phyloP scores from a whole-genome alignment of 495 filamentous ascomycete genomes.

The Hypoxylon cercidicola region DNA sequence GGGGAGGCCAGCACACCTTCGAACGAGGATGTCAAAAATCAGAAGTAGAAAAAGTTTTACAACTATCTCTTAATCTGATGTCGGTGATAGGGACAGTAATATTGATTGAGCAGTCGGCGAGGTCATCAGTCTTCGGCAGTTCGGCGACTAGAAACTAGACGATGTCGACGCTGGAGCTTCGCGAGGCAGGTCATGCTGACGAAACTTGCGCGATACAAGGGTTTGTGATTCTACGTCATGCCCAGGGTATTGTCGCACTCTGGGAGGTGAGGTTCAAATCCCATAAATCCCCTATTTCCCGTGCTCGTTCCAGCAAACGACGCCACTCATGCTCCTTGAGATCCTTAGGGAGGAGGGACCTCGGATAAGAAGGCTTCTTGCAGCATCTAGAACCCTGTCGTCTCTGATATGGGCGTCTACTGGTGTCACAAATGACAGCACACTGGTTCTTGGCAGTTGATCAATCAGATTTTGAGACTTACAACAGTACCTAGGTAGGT shows the following conservation, averaged over 20 bases:
- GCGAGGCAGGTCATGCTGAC: conserved; percentile 40
- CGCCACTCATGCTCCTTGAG: conserved; percentile 5
- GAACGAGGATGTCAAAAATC: conserved; percentile 8
- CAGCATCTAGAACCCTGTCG: conserved; percentile 13
- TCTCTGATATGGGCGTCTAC: conserved; percentile 1
- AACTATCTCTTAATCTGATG: conserved; percentile 7
- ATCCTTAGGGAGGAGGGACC: conserved; percentile 19
- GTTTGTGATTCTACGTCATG: conserved; percentile 35
- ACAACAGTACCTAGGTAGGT: too few species aligned
- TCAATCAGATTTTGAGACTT: conserved; percentile 19
- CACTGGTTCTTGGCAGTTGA: conserved; percentile 27
- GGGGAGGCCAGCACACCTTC: conserved; percentile 20
- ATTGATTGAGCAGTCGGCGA: conserved; percentile 39
- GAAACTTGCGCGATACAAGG: conserved; percentile 31
- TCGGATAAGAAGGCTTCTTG: conserved; percentile 5
- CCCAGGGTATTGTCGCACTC: conserved; percentile 26
- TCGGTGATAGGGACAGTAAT: conserved; percentile 34
- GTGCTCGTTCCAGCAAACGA: conserved; percentile 11
- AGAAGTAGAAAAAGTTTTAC: conserved; percentile 13
- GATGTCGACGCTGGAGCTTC: conserved; percentile 23
- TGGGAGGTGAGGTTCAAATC: conserved; percentile 32
- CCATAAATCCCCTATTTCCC: conserved; percentile 41
- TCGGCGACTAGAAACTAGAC: conserved; percentile 34
- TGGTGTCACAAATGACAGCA: conserved; percentile 25
- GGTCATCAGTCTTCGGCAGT: conserved; percentile 41